Conservation (phyloP, 2,329 filamentous ascomycete genomes). For the Fusarium transvaalense region DNA sequence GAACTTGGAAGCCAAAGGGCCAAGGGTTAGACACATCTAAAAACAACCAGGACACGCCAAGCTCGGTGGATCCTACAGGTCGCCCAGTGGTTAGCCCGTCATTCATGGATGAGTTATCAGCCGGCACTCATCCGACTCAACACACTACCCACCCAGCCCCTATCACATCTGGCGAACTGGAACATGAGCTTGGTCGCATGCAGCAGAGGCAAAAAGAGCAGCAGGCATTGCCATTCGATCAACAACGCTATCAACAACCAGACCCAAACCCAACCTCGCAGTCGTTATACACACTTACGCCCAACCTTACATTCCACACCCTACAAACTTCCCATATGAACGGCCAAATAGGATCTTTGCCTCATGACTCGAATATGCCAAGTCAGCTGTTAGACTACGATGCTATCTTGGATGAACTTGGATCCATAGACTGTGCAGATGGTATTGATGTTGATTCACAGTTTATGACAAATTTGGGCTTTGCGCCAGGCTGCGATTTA, state of each 20-base stretch:
- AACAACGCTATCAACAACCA: conserved; percentile 36
- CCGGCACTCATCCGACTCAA: conserved; percentile 46
- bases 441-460: conserved; percentile 68
- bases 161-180: conserved; percentile 42
- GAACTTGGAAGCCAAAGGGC: conserved; percentile 44
- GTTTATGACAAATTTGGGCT: conserved; percentile 76
- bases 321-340: conserved; percentile 42
- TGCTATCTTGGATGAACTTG: conserved; percentile 65
- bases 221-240: conserved; percentile 39
- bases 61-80: conserved; percentile 33
- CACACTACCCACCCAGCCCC: conserved; percentile 39
- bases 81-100: conserved; percentile 35
- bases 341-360: conserved; percentile 39
- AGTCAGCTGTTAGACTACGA: conserved; percentile 60
- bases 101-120: conserved; percentile 49
- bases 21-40: conserved; percentile 36
- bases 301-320: conserved; percentile 45
- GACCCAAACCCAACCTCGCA: conserved; percentile 41
- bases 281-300: conserved; percentile 43
- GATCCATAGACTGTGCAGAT: conserved; percentile 63
- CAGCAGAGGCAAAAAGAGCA: conserved; percentile 42
- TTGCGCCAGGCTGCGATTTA: conserved; percentile 71
- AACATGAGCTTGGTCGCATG: conserved; percentile 44
- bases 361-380: conserved; percentile 38
- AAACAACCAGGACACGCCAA: conserved; percentile 37